A percentile compares a stretch with the other conserved stretches of the same genome.
These are phyloP conservation scores for Ajuga chamaepitys DNA, from an alignment of 257 asterid species.

Conservation along the genomic window DNA sequence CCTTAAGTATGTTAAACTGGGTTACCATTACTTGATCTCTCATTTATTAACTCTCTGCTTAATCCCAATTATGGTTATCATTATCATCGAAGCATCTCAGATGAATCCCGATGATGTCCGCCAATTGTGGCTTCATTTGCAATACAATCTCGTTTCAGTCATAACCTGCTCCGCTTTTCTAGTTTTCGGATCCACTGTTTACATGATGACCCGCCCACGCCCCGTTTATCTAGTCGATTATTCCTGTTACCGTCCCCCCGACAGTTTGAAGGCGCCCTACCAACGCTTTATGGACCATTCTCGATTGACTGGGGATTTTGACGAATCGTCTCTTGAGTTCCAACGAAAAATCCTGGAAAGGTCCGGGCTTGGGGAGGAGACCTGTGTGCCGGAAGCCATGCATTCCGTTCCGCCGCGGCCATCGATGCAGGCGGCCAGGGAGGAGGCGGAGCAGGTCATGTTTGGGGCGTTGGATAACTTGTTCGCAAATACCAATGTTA, in stretches of 20 bases:
- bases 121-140: conserved; percentile 58
- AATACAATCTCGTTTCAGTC: conserved; percentile 59
- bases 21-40: conserved; percentile 81
- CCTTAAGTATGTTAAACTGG: conserved; percentile 75
- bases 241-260: conserved; percentile 59
- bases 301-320: conserved; percentile 50
- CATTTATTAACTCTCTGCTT: conserved; percentile 56
- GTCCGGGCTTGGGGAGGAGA: conserved; percentile 75
- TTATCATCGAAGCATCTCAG: conserved; percentile 55
- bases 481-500: conserved; percentile 45
- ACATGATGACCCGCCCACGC: conserved; percentile 62
- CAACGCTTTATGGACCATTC: conserved; percentile 51
- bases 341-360: conserved; percentile 69
- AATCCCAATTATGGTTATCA: conserved; percentile 48
- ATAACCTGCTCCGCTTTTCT: conserved; percentile 51
- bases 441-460: conserved; percentile 76
- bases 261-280: conserved; percentile 38
- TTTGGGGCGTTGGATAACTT: conserved; percentile 56
- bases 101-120: conserved; percentile 63
- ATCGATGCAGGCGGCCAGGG: conserved; percentile 71
- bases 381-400: conserved; percentile 72
- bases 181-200: conserved; percentile 70
- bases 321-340: conserved; percentile 58
- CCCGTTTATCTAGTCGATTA: conserved; percentile 70
- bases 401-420: conserved; percentile 60